Percentiles rank a stretch among this genome's conserved stretches.
These are phyloP conservation scores for Beauveria asiatica DNA, from an alignment of 2,329 filamentous ascomycete species.

Conservation along the genomic window DNA sequence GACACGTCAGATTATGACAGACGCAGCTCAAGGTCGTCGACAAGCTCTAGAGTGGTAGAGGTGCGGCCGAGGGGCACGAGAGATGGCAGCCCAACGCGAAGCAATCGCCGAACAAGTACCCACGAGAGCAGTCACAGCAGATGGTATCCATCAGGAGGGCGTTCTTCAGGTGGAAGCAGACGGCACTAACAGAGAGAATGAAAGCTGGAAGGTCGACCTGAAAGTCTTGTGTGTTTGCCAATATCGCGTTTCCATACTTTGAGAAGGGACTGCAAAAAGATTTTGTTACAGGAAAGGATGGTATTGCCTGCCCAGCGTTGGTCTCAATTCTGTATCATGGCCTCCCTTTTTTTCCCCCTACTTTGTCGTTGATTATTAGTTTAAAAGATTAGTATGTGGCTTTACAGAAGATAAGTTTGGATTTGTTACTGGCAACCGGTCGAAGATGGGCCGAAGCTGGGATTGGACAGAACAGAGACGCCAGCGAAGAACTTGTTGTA, in stretches of 20 bases:
- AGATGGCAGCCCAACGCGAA: constrained; percentile 31
- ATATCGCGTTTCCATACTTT: not conserved
- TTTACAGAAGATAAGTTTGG: not conserved
- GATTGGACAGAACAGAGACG: not conserved
- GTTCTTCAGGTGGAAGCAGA: constrained; percentile 25
- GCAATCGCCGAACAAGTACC: constrained; percentile 21
- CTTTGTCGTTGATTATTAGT: not conserved
- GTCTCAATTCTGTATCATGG: not conserved
- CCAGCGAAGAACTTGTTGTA: not conserved
- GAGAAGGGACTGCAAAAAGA: not conserved
- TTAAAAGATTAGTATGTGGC: not conserved
- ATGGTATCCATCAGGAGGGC: constrained; percentile 20
- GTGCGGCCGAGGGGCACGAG: constrained; percentile 26
- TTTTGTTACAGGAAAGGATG: not conserved
- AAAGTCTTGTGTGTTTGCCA: not conserved
- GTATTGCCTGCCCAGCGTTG: not conserved
- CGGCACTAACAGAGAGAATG: not conserved
- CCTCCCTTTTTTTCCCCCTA: not conserved
- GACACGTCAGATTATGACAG: constrained; percentile 22
- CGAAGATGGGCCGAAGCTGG: not conserved
- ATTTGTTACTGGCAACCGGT: not conserved
- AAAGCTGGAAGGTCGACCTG: not conserved
- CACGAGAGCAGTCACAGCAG: constrained; percentile 13
- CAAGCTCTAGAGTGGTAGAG: constrained; percentile 24
- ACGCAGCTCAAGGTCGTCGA: constrained; percentile 31